Evolutionary conservation across 306 rosid species (phyloP).

Genomic region (Rosa multiflora): DNA sequence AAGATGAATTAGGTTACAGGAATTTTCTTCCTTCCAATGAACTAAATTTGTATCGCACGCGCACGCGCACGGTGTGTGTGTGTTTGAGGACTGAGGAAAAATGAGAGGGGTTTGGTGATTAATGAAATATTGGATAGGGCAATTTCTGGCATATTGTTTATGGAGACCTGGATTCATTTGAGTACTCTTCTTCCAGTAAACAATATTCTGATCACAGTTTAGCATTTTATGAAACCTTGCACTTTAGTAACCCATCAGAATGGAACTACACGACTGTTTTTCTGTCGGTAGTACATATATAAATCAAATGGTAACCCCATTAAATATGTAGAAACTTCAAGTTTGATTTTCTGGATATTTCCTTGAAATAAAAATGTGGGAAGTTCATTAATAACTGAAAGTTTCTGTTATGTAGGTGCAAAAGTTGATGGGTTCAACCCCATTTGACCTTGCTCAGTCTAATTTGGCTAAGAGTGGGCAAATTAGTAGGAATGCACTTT

Average conservation of each 20-base stretch:
- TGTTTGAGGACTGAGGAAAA: not conserved
- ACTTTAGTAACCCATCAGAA: not conserved
- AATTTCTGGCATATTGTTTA: not conserved
- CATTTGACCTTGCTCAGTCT: slow-evolving; percentile 74
- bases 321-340: not conserved
- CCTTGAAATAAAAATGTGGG: not conserved
- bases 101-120: slow-evolving; percentile 4
- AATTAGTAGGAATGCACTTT: slow-evolving; percentile 79
- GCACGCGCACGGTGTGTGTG: too few relatives aligned
- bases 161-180: not conserved
- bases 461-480: slow-evolving; percentile 86
- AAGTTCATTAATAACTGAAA: not conserved
- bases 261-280: not conserved
- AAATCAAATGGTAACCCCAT: not conserved
- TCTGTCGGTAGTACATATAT: not conserved
- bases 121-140: not conserved
- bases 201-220: not conserved
- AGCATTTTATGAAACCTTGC: not conserved
- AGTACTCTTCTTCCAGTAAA: not conserved
- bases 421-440: slow-evolving; percentile 76
- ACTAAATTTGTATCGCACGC: not conserved
- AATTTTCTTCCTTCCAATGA: not conserved
- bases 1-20: not conserved
- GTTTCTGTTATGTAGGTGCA: slow-evolving; percentile 56
- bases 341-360: slow-evolving; percentile 2